These are phyloP conservation scores for Arthrocladium fulminans DNA, from an alignment of 2,329 filamentous ascomycete species.

Conservation along the genomic window DNA sequence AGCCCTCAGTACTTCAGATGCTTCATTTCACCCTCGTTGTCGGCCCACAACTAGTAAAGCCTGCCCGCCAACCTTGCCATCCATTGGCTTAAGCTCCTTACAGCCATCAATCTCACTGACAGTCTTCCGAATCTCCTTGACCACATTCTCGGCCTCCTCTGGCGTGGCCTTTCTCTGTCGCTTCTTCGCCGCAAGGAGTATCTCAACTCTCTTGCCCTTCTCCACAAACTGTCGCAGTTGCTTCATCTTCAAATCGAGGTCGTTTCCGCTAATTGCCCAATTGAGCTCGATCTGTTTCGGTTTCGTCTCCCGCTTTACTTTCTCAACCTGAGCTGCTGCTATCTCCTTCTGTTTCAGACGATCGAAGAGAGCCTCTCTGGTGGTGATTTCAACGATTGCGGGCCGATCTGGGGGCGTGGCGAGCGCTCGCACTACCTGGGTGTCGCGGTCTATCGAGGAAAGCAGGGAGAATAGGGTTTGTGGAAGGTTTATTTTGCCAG, in stretches of 20 bases:
- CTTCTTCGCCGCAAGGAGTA: slow-evolving; percentile 61
- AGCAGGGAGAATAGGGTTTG: slow-evolving; percentile 27
- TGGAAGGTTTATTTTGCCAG: slow-evolving; percentile 15
- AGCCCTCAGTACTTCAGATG: too few relatives aligned
- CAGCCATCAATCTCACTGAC: slow-evolving; percentile 34
- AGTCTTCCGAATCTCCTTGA: slow-evolving; percentile 43
- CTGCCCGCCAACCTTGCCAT: slow-evolving; percentile 33
- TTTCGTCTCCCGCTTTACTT: slow-evolving; percentile 27
- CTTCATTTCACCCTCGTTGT: too few relatives aligned
- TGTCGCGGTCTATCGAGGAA: slow-evolving; percentile 38
- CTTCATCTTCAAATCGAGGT: slow-evolving; percentile 62
- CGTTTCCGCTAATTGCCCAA: slow-evolving; percentile 72
- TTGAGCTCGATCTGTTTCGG: slow-evolving; percentile 78
- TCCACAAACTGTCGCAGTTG: slow-evolving; percentile 59
- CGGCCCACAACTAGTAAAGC: slow-evolving; percentile 17
- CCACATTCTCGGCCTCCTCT: slow-evolving; percentile 53
- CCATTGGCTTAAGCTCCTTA: slow-evolving; percentile 33
- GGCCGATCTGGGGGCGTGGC: slow-evolving; percentile 26
- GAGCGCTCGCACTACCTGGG: slow-evolving; percentile 45
- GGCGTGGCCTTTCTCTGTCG: slow-evolving; percentile 50
- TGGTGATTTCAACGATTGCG: slow-evolving; percentile 64
- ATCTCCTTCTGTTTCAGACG: slow-evolving; percentile 32
- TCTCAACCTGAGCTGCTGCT: slow-evolving; percentile 29
- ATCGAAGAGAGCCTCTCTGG: slow-evolving; percentile 46
- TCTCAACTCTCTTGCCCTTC: slow-evolving; percentile 67